These are phyloP conservation scores for Metschnikowia chrysomelidarum DNA, from an alignment of 805 yeast species.

Conservation along the genomic window DNA sequence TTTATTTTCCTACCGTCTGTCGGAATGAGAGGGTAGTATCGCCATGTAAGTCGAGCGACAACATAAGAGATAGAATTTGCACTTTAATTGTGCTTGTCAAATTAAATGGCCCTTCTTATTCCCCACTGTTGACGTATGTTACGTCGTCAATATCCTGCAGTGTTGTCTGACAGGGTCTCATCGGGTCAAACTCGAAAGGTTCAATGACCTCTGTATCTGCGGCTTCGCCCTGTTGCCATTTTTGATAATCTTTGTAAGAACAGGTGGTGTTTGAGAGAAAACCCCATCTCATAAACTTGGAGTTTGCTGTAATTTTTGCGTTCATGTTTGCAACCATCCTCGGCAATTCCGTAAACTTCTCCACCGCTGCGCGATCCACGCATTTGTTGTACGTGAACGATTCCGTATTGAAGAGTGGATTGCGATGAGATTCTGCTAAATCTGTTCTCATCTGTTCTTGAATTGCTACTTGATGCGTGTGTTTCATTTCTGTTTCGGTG, in stretches of 20 bases:
- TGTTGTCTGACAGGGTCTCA: slow-evolving; percentile 7
- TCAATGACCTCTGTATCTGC: neutral
- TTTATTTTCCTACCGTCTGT: too few relatives aligned
- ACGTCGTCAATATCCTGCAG: neutral
- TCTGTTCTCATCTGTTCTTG: slow-evolving; percentile 3
- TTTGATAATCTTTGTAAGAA: slow-evolving; percentile 3
- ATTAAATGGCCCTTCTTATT: neutral
- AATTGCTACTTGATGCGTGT: slow-evolving; percentile 9
- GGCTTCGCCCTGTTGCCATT: neutral
- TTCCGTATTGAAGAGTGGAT: slow-evolving; percentile 2
- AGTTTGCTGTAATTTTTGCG: slow-evolving; percentile 5
- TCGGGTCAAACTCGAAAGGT: slow-evolving; percentile 9
- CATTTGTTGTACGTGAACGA: slow-evolving; percentile 5
- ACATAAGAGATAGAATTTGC: slow-evolving; percentile 1
- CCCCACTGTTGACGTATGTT: neutral
- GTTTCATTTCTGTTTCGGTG: slow-evolving; percentile 4
- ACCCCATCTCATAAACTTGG: neutral
- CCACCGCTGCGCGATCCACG: slow-evolving; percentile 2
- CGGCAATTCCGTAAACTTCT: slow-evolving; percentile 5
- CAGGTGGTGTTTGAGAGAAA: neutral
- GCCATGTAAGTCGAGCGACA: slow-evolving; percentile 1
- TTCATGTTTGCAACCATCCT: slow-evolving; percentile 7
- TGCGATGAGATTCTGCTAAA: slow-evolving; percentile 4
- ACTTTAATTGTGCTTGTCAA: slow-evolving; percentile 2
- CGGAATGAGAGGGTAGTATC: slow-evolving; percentile 7